Conservation (phyloP, 768 basidiomycete genomes). For the Amanita rimosa region DNA sequence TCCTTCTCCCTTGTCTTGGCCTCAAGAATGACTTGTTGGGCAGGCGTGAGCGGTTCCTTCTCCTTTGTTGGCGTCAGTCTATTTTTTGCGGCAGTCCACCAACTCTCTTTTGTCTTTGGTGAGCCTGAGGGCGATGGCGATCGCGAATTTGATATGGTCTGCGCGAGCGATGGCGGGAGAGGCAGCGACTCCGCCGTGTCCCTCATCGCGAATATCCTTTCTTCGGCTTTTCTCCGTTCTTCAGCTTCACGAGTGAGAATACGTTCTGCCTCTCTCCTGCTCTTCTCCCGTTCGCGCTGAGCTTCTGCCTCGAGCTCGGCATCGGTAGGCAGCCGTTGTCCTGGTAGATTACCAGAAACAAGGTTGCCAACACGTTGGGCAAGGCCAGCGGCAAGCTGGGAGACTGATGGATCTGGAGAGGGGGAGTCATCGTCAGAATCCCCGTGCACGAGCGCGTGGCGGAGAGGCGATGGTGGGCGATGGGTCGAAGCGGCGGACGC, state of each 20-base stretch:
- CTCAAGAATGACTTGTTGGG: constrained; percentile 73
- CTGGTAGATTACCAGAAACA: constrained; percentile 37
- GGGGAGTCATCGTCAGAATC: constrained; percentile 45
- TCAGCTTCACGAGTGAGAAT: constrained; percentile 66
- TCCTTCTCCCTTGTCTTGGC: constrained; percentile 59
- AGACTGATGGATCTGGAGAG: constrained; percentile 61
- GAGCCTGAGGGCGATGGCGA: constrained; percentile 58
- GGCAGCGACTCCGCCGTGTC: constrained; percentile 34
- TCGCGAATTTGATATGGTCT: constrained; percentile 43
- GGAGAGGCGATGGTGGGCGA: constrained; percentile 62
- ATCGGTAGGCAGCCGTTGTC: constrained; percentile 44
- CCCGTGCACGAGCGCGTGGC: constrained; percentile 48
- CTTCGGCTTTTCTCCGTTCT: constrained; percentile 57
- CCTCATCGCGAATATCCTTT: constrained; percentile 70
- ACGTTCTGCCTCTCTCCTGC: constrained; percentile 66
- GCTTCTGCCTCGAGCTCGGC: constrained; percentile 79
- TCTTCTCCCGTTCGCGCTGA: constrained; percentile 62
- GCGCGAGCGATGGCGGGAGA: constrained; percentile 52
- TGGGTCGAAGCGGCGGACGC: constrained; percentile 21
- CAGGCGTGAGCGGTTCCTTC: constrained; percentile 64
- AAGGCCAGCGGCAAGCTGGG: constrained; percentile 62
- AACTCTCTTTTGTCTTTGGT: constrained; percentile 45
- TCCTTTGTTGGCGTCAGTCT: constrained; percentile 72
- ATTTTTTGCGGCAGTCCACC: constrained; percentile 72
- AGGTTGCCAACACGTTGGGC: constrained; percentile 66